Percentiles rank a stretch among this genome's conserved stretches.
These are phyloP conservation scores for Melaleuca alternifolia DNA, from an alignment of 345 rosid genomes.

Conservation along the genomic window DNA sequence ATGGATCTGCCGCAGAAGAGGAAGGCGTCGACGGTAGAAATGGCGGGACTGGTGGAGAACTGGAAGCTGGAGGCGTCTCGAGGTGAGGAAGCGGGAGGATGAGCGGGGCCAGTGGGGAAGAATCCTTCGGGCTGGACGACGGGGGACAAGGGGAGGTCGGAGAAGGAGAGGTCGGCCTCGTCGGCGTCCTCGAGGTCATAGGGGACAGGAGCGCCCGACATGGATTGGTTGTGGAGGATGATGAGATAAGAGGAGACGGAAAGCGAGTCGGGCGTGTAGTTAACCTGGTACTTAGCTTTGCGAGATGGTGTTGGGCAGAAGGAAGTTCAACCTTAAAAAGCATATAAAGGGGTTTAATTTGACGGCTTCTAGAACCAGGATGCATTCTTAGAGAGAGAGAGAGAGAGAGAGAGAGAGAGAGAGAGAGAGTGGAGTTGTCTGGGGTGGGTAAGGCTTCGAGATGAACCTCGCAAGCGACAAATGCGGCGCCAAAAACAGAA, in stretches of 20 bases:
- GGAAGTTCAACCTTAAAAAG: background rate
- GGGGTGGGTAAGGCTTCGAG: background rate
- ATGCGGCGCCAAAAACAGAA: background rate
- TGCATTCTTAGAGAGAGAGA: background rate
- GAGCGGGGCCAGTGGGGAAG: background rate
- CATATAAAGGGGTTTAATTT: background rate
- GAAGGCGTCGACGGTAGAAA: background rate
- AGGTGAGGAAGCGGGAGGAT: background rate
- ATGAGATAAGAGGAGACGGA: background rate
- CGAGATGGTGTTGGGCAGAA: background rate
- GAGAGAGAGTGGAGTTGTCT: background rate
- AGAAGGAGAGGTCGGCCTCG: constrained; percentile 17
- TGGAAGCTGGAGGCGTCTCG: constrained; percentile 4
- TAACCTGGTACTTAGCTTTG: background rate
- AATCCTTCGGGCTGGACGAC: constrained; percentile 2
- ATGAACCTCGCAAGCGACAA: background rate
- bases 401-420: no score
- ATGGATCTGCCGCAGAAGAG: constrained; percentile 9
- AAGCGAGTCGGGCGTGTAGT: background rate
- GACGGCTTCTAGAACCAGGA: background rate
- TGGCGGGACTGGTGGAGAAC: constrained; percentile 2
- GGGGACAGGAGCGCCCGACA: background rate
- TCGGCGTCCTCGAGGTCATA: background rate
- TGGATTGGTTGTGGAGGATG: background rate
- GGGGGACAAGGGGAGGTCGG: constrained; percentile 8